Evolutionary conservation across 2,329 filamentous ascomycete species (phyloP).

Genomic region (Aaosphaeria arxii): DNA sequence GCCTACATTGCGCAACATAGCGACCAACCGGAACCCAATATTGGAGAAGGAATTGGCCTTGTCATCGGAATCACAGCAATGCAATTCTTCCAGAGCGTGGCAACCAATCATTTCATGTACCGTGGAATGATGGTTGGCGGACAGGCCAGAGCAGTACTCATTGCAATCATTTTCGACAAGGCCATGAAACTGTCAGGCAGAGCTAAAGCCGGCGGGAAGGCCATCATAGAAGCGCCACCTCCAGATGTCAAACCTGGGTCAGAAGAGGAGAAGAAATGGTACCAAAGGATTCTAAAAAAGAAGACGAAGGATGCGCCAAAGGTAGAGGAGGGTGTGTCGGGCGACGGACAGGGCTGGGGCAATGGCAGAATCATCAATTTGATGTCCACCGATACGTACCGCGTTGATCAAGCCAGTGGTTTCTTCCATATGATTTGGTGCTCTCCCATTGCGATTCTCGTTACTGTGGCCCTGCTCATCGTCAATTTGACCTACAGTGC

Average conservation of each 20-base stretch:
- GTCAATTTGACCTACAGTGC: constrained; percentile 90
- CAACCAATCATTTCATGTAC: constrained; percentile 89
- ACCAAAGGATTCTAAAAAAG: constrained; percentile 45
- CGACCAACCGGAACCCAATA: constrained; percentile 58
- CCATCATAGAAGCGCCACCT: constrained; percentile 38
- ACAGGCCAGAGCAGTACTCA: constrained; percentile 75
- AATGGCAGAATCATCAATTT: constrained; percentile 90
- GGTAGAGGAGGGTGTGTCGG: constrained; percentile 51
- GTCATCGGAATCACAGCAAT: constrained; percentile 81
- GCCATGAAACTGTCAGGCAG: constrained; percentile 84
- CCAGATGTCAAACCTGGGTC: constrained; percentile 47
- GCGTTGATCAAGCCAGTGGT: constrained; percentile 82
- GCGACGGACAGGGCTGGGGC: constrained; percentile 80
- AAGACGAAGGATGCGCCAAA: constrained; percentile 38
- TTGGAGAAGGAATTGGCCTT: constrained; percentile 75
- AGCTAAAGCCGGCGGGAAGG: constrained; percentile 76
- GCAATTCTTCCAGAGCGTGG: constrained; percentile 78
- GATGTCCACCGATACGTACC: constrained; percentile 94
- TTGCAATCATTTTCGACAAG: constrained; percentile 87
- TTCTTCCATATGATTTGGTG: constrained; percentile 93
- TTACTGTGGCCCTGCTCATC: constrained; percentile 76
- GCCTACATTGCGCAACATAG: constrained; percentile 66
- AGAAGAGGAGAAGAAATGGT: constrained; percentile 51
- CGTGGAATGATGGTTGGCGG: constrained; percentile 89
- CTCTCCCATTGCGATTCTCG: constrained; percentile 70